These are phyloP conservation scores for Naganishia vaughanmartiniae DNA, from an alignment of 768 basidiomycete genomes.

Conservation along the genomic window DNA sequence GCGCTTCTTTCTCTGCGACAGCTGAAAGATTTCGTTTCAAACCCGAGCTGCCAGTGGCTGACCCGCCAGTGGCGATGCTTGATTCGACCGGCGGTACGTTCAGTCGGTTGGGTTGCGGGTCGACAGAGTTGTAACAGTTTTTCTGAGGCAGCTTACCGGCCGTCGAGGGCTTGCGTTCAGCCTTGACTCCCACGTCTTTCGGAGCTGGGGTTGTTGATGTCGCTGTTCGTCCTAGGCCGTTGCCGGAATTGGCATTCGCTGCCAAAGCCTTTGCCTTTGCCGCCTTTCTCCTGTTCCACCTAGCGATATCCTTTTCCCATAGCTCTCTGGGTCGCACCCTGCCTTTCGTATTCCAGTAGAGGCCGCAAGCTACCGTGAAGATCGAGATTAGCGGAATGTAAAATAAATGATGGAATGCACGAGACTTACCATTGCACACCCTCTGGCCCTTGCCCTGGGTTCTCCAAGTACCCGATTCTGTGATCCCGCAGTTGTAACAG, in stretches of 20 bases:
- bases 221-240: conserved; percentile 27
- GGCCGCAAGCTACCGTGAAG: conserved; percentile 42
- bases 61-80: conserved; percentile 7
- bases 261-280: conserved; percentile 35
- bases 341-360: conserved; percentile 48
- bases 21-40: conserved; percentile 47
- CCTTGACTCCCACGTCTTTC: neutral
- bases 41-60: conserved; percentile 21
- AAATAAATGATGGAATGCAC: no score
- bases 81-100: conserved; percentile 29
- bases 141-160: conserved; percentile 2
- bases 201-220: conserved; percentile 17
- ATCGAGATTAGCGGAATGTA: neutral
- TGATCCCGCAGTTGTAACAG: conserved; percentile 49
- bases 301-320: conserved; percentile 35
- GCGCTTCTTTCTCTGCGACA: conserved; percentile 43
- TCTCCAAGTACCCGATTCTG: conserved; percentile 47
- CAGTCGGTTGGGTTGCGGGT: conserved; percentile 9
- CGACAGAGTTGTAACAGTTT: neutral
- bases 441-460: conserved; percentile 38
- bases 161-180: conserved; percentile 25
- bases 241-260: conserved; percentile 35
- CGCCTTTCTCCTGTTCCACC: conserved; percentile 15
- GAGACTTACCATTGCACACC: conserved; percentile 49
- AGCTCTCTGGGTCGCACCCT: conserved; percentile 46